These are phyloP conservation scores for Musa balbisiana DNA, from an alignment of 202 grass and related monocot genomes.

Conservation along the genomic window DNA sequence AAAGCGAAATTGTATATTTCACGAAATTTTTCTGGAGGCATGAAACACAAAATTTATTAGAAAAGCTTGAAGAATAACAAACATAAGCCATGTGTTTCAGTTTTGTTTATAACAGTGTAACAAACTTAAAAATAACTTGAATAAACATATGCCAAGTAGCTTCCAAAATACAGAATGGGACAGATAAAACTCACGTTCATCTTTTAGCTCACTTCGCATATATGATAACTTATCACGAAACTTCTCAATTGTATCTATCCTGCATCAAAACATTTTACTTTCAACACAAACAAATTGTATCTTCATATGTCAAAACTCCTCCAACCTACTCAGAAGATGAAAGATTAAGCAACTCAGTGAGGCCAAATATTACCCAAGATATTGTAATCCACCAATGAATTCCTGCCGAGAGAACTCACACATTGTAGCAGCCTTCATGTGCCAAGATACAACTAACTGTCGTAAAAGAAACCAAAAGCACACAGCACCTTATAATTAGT, in stretches of 20 bases:
- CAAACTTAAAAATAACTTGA: neutral
- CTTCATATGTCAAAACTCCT: neutral
- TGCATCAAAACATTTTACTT: slow-evolving; percentile 38
- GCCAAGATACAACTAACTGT: slow-evolving; percentile 99
- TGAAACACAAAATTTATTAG: neutral
- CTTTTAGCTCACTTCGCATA: slow-evolving; percentile 82
- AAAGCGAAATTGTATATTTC: slow-evolving; percentile 99
- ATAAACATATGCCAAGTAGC: neutral
- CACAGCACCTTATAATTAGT: slow-evolving; percentile 5
- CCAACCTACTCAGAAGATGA: neutral
- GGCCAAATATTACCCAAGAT: slow-evolving; percentile 53
- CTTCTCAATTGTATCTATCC: slow-evolving; percentile 87
- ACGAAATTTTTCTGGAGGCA: slow-evolving; percentile 78
- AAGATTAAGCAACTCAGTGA: neutral
- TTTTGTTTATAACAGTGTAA: too few relatives aligned
- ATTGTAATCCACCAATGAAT: slow-evolving; percentile 84
- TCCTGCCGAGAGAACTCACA: slow-evolving; percentile 95
- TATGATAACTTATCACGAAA: slow-evolving; percentile 80
- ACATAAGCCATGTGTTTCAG: too few relatives aligned
- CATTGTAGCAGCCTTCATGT: slow-evolving; percentile 99
- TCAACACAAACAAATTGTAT: slow-evolving; percentile 9
- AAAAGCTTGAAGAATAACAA: too few relatives aligned
- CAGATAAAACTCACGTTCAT: slow-evolving; percentile 53
- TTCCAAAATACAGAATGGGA: slow-evolving; percentile 1
- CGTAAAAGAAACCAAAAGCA: slow-evolving; percentile 30